phyloP scores from a whole-genome alignment of 1,284 basidiomycete genomes.

The Thelephora terrestris region DNA sequence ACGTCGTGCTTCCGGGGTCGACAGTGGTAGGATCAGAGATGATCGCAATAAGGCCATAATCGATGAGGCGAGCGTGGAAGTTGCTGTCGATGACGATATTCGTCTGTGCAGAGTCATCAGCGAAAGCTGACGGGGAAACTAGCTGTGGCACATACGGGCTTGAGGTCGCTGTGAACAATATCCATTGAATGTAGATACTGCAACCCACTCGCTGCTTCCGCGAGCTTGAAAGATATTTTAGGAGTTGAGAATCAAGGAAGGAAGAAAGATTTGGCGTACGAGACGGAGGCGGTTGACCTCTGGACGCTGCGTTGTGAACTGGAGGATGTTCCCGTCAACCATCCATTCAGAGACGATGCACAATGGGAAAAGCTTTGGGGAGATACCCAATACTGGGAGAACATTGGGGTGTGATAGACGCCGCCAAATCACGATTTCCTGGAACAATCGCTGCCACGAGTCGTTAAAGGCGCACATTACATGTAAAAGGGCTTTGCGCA shows the following conservation, averaged over 20 bases:
- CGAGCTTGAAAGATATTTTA: background rate
- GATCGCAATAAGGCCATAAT: constrained; percentile 4
- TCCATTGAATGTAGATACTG: background rate
- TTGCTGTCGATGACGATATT: constrained; percentile 4
- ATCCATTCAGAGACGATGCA: constrained; percentile 9
- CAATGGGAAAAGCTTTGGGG: constrained; percentile 3
- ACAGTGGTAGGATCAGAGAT: constrained; percentile 5
- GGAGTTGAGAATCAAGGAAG: no score
- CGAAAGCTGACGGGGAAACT: background rate
- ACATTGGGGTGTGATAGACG: constrained; percentile 6
- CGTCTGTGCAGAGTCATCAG: background rate
- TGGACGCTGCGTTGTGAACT: constrained; percentile 3
- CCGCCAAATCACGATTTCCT: constrained; percentile 9
- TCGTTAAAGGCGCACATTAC: background rate
- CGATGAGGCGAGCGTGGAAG: constrained; percentile 1
- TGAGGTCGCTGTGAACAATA: background rate
- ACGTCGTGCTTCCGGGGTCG: constrained; percentile 1
- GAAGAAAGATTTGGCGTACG: constrained; percentile 1
- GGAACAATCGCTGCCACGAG: background rate
- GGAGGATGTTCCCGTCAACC: constrained; percentile 5
- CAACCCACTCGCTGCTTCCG: background rate
- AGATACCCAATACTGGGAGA: constrained; percentile 6
- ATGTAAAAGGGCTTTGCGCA: background rate
- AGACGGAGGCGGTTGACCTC: constrained; percentile 5
- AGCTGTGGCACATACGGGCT: background rate